Evolutionary conservation across 805 yeast species (phyloP).

Genomic region (Candida maris): DNA sequence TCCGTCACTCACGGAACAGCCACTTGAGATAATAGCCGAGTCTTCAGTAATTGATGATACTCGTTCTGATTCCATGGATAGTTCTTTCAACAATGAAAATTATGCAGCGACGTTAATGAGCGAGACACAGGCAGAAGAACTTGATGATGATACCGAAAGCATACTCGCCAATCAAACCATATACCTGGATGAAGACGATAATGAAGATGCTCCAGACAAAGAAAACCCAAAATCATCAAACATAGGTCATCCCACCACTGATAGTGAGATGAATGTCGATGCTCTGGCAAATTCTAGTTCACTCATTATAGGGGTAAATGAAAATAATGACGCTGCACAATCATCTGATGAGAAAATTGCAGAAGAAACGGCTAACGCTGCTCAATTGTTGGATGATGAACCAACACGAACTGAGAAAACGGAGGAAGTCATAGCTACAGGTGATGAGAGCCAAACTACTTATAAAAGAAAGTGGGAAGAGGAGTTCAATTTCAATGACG

Average conservation of each 20-base stretch:
- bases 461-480: not conserved
- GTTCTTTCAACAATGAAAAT: constrained; percentile 21
- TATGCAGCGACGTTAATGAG: constrained; percentile 26
- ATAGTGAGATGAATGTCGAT: too few species aligned
- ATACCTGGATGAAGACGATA: constrained; percentile 17
- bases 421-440: not conserved
- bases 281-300: too few species aligned
- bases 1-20: constrained; percentile 4
- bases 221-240: too few species aligned
- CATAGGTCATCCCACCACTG: too few species aligned
- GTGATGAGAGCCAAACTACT: not conserved
- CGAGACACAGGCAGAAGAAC: constrained; percentile 13
- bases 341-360: constrained; percentile 6
- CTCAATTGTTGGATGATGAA: constrained; percentile 7
- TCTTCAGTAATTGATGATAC: constrained; percentile 23
- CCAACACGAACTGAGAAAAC: constrained; percentile 1
- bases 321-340: constrained; percentile 10
- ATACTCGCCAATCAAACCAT: constrained; percentile 25
- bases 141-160: constrained; percentile 11
- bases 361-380: constrained; percentile 1
- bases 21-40: constrained; percentile 22
- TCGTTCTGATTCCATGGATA: constrained; percentile 8
- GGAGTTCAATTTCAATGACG: not conserved
- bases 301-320: too few species aligned
- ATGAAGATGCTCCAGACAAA: too few species aligned